These are phyloP conservation scores for Tetrahymena thermophila DNA, from an alignment of 73 alveolate genomes.

Conservation along the genomic window DNA sequence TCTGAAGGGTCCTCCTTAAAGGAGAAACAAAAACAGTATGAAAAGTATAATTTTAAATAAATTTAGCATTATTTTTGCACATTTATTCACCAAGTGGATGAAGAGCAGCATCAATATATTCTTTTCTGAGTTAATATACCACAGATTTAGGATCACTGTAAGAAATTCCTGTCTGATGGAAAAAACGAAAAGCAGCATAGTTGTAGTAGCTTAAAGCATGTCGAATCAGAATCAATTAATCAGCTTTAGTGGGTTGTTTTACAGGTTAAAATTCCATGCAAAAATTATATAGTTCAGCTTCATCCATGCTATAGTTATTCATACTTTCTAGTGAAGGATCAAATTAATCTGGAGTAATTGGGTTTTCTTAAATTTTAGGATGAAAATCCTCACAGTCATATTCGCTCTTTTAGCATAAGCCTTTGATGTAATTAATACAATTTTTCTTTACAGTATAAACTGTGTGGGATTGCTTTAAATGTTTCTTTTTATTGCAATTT, in stretches of 20 bases:
- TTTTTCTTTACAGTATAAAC: neutral
- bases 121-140: neutral
- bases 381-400: neutral
- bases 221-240: neutral
- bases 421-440: neutral
- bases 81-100: neutral
- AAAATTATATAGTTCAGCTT: neutral
- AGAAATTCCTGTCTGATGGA: neutral
- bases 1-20: slow-evolving; percentile 34
- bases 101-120: neutral
- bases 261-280: neutral
- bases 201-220: neutral
- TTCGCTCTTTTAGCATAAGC: neutral
- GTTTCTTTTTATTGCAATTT: neutral
- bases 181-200: neutral
- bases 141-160: neutral
- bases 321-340: neutral
- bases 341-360: neutral
- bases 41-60: neutral
- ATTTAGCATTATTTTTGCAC: neutral
- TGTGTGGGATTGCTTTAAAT: neutral
- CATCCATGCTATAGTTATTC: neutral
- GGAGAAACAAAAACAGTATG: slow-evolving; percentile 57
- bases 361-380: neutral
- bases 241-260: neutral